Base-by-base conservation (phyloP, 2,329 filamentous ascomycete species). In the Stagonosporopsis rhizophila region DNA sequence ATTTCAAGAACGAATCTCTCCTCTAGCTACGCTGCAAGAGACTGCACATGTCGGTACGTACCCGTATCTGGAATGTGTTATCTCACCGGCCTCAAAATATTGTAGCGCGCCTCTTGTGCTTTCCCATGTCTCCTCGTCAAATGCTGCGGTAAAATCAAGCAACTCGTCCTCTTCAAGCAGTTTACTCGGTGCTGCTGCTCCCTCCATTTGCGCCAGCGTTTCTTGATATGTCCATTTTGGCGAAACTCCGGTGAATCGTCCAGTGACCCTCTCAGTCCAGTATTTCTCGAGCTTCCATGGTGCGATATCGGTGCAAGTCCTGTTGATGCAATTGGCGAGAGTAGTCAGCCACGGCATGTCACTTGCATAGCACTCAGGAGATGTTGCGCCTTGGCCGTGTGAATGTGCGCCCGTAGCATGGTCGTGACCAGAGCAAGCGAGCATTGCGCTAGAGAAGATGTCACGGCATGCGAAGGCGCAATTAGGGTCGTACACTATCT, bases 291-390 rank as follows among this genome's bases (percentile, higher is more conserved):
- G 52, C 37, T 60, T 58, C 59, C 55, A 69, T 22, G 49, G 52
- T 7, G 47, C 45, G 28, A 59, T 30, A 28, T 64, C 45, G 17
- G 35, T 53, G 42, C 71, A 74, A 20, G 50, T 67, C 1, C 59
- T 37, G 23, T 68, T 65, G 42, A 74, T 68, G 48, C 71, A 75
- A 40, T 66, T 69, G 9, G 70, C 71, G 0, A 73, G 54, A 6
- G 69, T 70, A 1, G 65, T 69, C 12, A 75, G 61, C 47, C 58
- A 75, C 3, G 65, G 39, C 6, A 58, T 64, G 37, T 73, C 60
- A 20, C 44, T 50, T 2, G 69, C 69, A 7, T 61, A 60, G 45
- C 72, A 73, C 35, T 64, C 58, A 22, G 69, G 60, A 11, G 65
- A 51, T 27, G 70, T 61, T 34, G 56, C 40, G 27, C 44, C 44